These are phyloP conservation scores for Grigorovia transvaalensis DNA, from an alignment of 805 yeast species.

Conservation along the genomic window DNA sequence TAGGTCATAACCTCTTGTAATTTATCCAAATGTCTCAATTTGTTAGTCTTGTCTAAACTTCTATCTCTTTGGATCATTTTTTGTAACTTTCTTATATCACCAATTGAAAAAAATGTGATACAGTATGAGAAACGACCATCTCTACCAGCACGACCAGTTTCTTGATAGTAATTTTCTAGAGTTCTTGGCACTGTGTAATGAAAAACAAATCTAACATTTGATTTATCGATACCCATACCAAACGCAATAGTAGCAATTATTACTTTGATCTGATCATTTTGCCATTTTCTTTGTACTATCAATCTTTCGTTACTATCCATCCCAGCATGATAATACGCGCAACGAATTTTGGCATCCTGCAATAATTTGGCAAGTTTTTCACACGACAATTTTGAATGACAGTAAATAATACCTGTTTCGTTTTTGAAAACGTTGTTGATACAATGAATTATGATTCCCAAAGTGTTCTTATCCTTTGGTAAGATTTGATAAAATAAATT, in stretches of 20 bases:
- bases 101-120: slow-evolving; percentile 67
- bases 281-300: slow-evolving; percentile 75
- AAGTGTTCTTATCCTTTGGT: slow-evolving; percentile 45
- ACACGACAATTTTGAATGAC: slow-evolving; percentile 83
- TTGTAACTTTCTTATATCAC: slow-evolving; percentile 70
- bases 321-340: slow-evolving; percentile 90
- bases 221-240: slow-evolving; percentile 98
- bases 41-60: slow-evolving; percentile 50
- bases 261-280: slow-evolving; percentile 53
- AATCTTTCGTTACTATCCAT: slow-evolving; percentile 69
- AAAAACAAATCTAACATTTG: slow-evolving; percentile 86
- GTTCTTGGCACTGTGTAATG: slow-evolving; percentile 84
- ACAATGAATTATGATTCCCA: slow-evolving; percentile 50
- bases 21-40: slow-evolving; percentile 68
- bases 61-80: slow-evolving; percentile 68
- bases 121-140: slow-evolving; percentile 82
- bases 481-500: slow-evolving; percentile 73
- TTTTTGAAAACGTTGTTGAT: slow-evolving; percentile 41
- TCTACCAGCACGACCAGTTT: slow-evolving; percentile 97
- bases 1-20: slow-evolving; percentile 78
- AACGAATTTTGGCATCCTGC: slow-evolving; percentile 47
- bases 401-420: slow-evolving; percentile 81
- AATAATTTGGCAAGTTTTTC: slow-evolving; percentile 64
- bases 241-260: slow-evolving; percentile 97
- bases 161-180: slow-evolving; percentile 94